A percentile compares a stretch with the other conserved stretches of the same genome.
Conservation (phyloP, 768 basidiomycete species). For the Trametes gibbosa region DNA sequence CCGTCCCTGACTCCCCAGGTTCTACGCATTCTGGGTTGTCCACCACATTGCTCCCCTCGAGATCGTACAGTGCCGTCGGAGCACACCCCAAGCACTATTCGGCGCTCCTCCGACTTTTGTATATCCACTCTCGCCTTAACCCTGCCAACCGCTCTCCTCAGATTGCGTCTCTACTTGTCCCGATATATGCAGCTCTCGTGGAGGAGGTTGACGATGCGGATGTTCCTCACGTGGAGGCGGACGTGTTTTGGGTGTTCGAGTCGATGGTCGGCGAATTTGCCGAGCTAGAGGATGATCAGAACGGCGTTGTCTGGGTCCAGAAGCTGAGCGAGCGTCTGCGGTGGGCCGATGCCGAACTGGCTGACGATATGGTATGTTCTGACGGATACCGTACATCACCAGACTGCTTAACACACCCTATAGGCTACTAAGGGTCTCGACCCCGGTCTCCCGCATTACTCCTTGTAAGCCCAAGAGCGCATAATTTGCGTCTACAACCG, state of each 20-base stretch:
- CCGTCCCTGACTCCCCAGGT: constrained; percentile 33
- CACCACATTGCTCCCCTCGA: constrained; percentile 48
- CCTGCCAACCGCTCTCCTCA: constrained; percentile 69
- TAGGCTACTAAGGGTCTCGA: constrained; percentile 66
- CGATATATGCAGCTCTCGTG: constrained; percentile 59
- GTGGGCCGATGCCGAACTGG: constrained; percentile 65
- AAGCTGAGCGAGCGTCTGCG: constrained; percentile 57
- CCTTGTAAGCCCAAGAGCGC: constrained; percentile 51
- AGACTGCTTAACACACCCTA: background rate
- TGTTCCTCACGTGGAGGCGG: constrained; percentile 68
- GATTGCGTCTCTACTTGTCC: constrained; percentile 66
- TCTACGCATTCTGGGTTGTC: constrained; percentile 27
- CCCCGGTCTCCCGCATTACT: constrained; percentile 74
- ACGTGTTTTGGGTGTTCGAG: constrained; percentile 82
- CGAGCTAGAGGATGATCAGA: constrained; percentile 70
- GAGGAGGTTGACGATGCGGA: constrained; percentile 64
- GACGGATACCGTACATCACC: background rate
- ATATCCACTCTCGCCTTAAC: constrained; percentile 68
- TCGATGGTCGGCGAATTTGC: constrained; percentile 68
- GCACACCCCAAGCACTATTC: constrained; percentile 61
- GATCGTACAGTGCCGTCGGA: constrained; percentile 41
- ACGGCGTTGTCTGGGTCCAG: constrained; percentile 58
- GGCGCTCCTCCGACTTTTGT: constrained; percentile 66
- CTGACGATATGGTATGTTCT: constrained; percentile 51
- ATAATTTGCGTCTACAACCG: background rate